Conservation (phyloP, 306 rosid genomes). For the Mimosa pudica region DNA sequence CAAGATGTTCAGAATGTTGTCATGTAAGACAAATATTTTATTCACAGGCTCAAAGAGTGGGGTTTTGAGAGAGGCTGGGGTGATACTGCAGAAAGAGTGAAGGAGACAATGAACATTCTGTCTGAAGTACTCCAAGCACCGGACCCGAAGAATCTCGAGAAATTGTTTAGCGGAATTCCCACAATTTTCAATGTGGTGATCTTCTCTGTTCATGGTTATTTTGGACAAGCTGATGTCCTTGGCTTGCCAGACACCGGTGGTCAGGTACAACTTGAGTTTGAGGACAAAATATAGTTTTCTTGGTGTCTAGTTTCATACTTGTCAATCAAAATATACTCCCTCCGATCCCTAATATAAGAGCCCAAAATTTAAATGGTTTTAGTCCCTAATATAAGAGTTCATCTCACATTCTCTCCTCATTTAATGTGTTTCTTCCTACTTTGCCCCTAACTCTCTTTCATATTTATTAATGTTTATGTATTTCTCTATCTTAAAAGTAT, state of each 20-base stretch:
- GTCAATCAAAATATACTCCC: neutral
- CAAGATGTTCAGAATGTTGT: neutral
- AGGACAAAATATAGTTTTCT: neutral
- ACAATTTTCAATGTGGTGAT: constrained; percentile 77
- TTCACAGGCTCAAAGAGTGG: constrained; percentile 78
- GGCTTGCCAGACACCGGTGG: constrained; percentile 99
- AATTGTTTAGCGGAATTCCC: constrained; percentile 71
- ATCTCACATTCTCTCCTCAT: no score
- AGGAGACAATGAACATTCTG: constrained; percentile 64
- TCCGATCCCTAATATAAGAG: no score
- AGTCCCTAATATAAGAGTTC: no score
- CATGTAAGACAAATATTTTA: neutral
- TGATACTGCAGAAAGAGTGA: constrained; percentile 70
- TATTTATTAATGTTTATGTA: no score
- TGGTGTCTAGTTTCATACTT: neutral
- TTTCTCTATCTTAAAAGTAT: no score
- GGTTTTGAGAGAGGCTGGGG: constrained; percentile 99
- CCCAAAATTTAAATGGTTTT: no score
- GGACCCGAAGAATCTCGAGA: constrained; percentile 68
- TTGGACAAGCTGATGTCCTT: constrained; percentile 92
- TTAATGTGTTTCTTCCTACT: no score
- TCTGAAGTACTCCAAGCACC: constrained; percentile 90
- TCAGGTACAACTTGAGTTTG: constrained; percentile 55
- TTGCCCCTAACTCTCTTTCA: no score
- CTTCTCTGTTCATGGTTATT: constrained; percentile 90